Evolutionary conservation across 1,139 yeast species (phyloP), one percentile per base, ranked within the genome.

Genomic region (Magnusiomyces paraingens): DNA sequence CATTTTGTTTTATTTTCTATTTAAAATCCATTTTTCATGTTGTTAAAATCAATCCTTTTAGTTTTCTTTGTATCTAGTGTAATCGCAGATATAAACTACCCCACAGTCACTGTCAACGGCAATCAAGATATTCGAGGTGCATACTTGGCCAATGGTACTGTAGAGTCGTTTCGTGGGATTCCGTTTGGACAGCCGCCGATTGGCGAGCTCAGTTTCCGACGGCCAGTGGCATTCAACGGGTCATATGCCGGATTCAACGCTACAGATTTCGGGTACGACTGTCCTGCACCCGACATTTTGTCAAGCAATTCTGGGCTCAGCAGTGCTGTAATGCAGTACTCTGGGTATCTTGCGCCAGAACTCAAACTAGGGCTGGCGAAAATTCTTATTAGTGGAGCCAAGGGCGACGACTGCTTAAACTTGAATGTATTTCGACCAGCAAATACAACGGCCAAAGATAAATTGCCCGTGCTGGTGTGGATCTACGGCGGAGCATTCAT

Each of bases 401-500:
- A 54, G 42, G 40, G 54, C n/a, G 66, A 64, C 43, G 66, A 64
- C 54, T 64, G 67, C 47, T 55, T 64, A 32, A 55, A 52, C 26
- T 51, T 64, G 18, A 57, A 61, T 47, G 54, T 63, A 10, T 57
- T 51, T 45, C 49, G 59, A 1, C 66, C 66, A 3, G 43, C 56
- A 12, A 56, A 57, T 3, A 38, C 55, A 2, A 47, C 29, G 3
- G 32, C 47, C n/a, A 21, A 52, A 1, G 56, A 45, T n/a, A 52
- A 57, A 12, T 56, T 70, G 10, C 73, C 73, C 2, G 73, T 69
- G 5, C 58, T 66, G 50, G 60, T 66, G 18, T 69, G 72, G 71
- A 68, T 71, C 49, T 70, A 70, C 54, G 74, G 74, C 14, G 75
- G 75, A 35, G 70, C 70, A 1, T 70, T 62, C 52, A 45, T 55